Evolutionary conservation across 2,329 filamentous ascomycete genomes (phyloP).

Genomic region (Trichoderma koningii): DNA sequence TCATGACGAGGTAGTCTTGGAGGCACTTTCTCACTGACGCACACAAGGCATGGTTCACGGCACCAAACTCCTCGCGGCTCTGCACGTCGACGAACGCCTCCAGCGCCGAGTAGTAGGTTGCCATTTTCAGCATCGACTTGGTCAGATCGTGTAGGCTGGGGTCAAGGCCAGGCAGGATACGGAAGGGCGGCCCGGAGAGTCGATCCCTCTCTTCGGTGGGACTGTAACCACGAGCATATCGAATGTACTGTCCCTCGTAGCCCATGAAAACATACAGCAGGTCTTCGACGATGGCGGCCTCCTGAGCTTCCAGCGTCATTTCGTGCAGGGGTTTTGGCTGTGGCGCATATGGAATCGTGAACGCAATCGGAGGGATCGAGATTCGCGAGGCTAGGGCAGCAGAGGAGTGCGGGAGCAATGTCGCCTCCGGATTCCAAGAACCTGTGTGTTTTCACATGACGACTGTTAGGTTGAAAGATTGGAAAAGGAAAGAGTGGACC

Average conservation of each 20-base stretch:
- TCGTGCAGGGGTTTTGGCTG: slow-evolving; percentile 68
- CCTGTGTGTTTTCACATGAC: slow-evolving; percentile 35
- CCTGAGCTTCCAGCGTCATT: slow-evolving; percentile 78
- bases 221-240: slow-evolving; percentile 80
- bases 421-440: slow-evolving; percentile 79
- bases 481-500: slow-evolving; percentile 22
- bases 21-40: slow-evolving; percentile 89
- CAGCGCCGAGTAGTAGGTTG: slow-evolving; percentile 87
- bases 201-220: slow-evolving; percentile 84
- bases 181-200: slow-evolving; percentile 78
- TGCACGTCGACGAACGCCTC: slow-evolving; percentile 94
- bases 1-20: slow-evolving; percentile 89
- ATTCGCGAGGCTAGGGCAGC: slow-evolving; percentile 71
- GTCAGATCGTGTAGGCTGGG: slow-evolving; percentile 88
- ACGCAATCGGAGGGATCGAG: slow-evolving; percentile 71
- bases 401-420: slow-evolving; percentile 66
- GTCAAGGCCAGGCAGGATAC: slow-evolving; percentile 79
- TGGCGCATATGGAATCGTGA: slow-evolving; percentile 72
- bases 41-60: slow-evolving; percentile 93
- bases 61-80: slow-evolving; percentile 87
- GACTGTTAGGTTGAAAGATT: background rate
- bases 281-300: slow-evolving; percentile 85
- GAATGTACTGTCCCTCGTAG: slow-evolving; percentile 96
- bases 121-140: slow-evolving; percentile 87
- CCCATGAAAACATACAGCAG: slow-evolving; percentile 96